Base-by-base conservation (phyloP, 176 grass and related monocot species). In the Carex pumila region DNA sequence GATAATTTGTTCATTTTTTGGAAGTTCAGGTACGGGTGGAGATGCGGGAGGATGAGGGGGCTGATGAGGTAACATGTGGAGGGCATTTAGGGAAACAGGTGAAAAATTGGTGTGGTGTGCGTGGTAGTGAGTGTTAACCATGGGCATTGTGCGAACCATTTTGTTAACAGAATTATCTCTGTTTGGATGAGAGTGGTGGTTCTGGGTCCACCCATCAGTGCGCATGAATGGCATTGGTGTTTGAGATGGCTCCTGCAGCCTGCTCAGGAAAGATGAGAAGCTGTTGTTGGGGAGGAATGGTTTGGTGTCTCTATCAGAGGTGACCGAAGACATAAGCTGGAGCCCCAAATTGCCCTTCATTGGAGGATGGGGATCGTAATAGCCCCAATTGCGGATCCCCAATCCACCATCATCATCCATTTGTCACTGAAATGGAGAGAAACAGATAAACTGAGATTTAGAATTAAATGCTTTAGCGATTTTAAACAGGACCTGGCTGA, bases 391-490 rank as follows among this genome's bases (percentile, higher is more conserved):
- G 87, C 89, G 89, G 58, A 94, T 87, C 32, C 92, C 84, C 32
- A 94, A 89, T 67, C 85, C 78, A 17, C 86, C 91, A 14, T 97
- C 91, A 13, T 91, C 94, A 79, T 97, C 92, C 95, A 94, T 94
- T 73, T 87, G 71, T 6, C 49, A 79, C 80, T 83, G 43, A 68
- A 83, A 83, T 54, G 30, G 41, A 32, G 8, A 67, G 30, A 82
- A 18, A 55, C 5, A 56, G 25, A 31, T 54, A 32, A 75, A 75
- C 12, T 17, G 5, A 55, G 49, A 56, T 55, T 77, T 32, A 56
- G 13, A 34, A 55, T 53, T 77, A 12, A 32, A 77, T 53, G 9
- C 6, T 7, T 54, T 56, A 56, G 5, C 4, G 6, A 85, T 63
- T 86, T 65, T 29, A 84, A 81, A 71, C 65, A 21, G 21, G 55